Evolutionary conservation across 805 yeast genomes (phyloP).

Genomic region (Lipomyces oligophaga): DNA sequence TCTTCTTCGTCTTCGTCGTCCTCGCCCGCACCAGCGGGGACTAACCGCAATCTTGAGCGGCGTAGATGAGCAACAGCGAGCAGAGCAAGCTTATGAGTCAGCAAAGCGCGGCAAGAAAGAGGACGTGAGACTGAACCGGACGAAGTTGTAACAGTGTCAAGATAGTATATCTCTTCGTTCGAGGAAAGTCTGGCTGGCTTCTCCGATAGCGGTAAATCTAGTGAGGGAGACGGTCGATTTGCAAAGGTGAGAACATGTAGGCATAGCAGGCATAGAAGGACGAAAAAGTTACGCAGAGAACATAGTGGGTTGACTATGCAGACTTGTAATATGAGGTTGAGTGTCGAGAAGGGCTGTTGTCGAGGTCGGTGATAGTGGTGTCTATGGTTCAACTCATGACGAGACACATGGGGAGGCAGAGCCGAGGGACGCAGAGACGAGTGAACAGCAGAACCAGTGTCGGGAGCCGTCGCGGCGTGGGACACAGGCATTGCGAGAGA

Average conservation of each 20-base stretch:
- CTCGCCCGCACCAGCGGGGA: neutral
- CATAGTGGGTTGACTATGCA: conserved; percentile 15
- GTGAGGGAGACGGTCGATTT: neutral
- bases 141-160: no score
- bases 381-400: no score
- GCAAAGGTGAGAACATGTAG: neutral
- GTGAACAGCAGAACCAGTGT: no score
- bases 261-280: conserved; percentile 1
- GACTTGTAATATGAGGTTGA: conserved; percentile 9
- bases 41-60: conserved; percentile 5
- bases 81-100: conserved; percentile 1
- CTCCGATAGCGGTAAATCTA: no score
- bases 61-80: conserved; percentile 13
- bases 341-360: conserved; percentile 8
- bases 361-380: no score
- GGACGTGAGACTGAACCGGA: no score
- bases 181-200: no score
- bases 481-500: no score
- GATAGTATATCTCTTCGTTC: no score
- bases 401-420: neutral
- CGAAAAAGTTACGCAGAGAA: neutral
- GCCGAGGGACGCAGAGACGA: no score
- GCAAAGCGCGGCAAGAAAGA: conserved; percentile 1
- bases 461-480: no score
- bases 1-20: conserved; percentile 1